Base-by-base conservation (phyloP, 2,329 filamentous ascomycete species). In the Raffaelea arxii region DNA sequence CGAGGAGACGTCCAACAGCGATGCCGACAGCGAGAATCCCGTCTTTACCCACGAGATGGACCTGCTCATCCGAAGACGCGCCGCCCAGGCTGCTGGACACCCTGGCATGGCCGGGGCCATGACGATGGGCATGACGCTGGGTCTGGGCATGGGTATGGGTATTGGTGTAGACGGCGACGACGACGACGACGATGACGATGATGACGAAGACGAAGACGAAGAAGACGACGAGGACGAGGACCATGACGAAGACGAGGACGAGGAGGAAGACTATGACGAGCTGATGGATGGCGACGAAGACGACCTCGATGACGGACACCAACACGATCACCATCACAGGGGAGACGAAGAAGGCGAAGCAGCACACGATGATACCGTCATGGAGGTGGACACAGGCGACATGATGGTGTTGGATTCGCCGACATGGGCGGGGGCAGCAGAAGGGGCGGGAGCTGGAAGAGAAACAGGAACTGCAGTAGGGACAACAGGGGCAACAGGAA, bases 151-250 rank as follows among this genome's bases (percentile, higher is more conserved):
- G n/a, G n/a, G n/a, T n/a, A n/a, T n/a, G n/a, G n/a, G n/a, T n/a
- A n/a, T n/a, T n/a, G n/a, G n/a, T n/a, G n/a, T 38, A 83, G 74
- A 78, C 39, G 83, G 82, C 18, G 78, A 83, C 22, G 77, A 82
- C 50, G 81, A 86, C 52, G 80, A 86, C n/a, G 65, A 64, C 9
- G 77, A 82, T 50, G 81, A 86, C 52, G 80, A 86, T n/a, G 65
- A 63, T 7, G 64, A 62, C 16, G 65, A 67, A 12, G 66, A 67
- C 22, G 71, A 69, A 39, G 58, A 53, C n/a, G 57, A 59, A 30
- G 59, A 63, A 21, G 59, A 60, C 24, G 56, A 63, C 48, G 64
- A 51, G 2, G 53, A 51, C 7, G 49, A 49, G 24, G 45, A 49
- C 25, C 49, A 49, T 22, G 44, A 54, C 2, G 51, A 49, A 4